Base-by-base conservation (phyloP, 345 rosid genomes). In the Aquilaria sinensis region DNA sequence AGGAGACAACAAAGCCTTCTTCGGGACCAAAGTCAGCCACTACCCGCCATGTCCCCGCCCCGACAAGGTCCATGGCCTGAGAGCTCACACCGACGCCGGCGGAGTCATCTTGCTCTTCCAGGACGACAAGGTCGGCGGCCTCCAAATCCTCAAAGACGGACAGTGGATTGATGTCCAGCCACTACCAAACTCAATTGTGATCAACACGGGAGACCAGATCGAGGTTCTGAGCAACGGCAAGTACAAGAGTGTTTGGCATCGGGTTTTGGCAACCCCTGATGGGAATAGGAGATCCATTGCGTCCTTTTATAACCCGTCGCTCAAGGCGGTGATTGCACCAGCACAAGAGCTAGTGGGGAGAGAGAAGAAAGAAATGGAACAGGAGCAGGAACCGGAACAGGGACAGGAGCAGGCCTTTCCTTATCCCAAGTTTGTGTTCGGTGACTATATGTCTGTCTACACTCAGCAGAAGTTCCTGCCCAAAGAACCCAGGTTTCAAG, bases 21-120 rank as follows among this genome's bases (percentile, higher is more conserved):
- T 84, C 14, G 96, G 93, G 1, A 89, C 96, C 53, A 89, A 89
- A 67, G 96, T 93, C 11, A 84, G 94, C 70, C 97, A 93, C 74
- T 93, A 93, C 69, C 98, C 98, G 9, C 95, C 98, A 12, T 93
- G 97, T 67, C 95, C 97, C 41, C 79, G 72, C 45, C 96, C 96
- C 0, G 86, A 90, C 72, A 81, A 67, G 0, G 83, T 85, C 34
- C 70, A 58, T 31, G 98, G 97, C 29, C 96, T 93, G 31, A 67
- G 98, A 53, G 83, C 96, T 51, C 97, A 93, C 80, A 93, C 98
- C 1, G 97, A 93, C 64, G 98, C 98, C 0, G 98, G 98, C 2
- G 97, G 96, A 0, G 82, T 93, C n/a, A 85, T 93, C 74, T 63
- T 93, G 54, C 74, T 93, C 67, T 86, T 83, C 75, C 98, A 90